A percentile compares a stretch with the other conserved stretches of the same genome.
Conservation (phyloP, 148 eudicot species). For the Beta vulgaris region DNA sequence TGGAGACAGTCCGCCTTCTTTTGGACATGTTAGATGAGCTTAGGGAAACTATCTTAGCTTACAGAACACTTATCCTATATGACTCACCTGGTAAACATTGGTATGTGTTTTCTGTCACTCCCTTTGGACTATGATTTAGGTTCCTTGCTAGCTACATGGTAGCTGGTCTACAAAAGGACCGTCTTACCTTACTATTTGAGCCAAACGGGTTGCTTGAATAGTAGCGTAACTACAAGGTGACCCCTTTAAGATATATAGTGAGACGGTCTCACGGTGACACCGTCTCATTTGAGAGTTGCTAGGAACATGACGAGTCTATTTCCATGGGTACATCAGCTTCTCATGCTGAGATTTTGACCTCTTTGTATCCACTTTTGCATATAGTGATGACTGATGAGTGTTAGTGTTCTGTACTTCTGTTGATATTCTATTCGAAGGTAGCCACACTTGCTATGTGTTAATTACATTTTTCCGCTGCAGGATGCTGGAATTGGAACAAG, state of each 20-base stretch:
- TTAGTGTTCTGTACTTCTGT: background rate
- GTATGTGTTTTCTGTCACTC: background rate
- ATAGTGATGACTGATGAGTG: background rate
- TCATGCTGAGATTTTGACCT: background rate
- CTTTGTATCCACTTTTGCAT: background rate
- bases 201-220: no score
- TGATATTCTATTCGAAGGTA: slow-evolving; percentile 1
- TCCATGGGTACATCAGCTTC: background rate
- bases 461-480: slow-evolving; percentile 41
- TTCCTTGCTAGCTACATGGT: background rate
- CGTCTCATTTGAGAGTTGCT: no score
- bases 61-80: background rate
- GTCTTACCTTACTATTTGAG: no score
- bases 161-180: no score
- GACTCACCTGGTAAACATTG: background rate
- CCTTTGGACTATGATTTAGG: background rate
- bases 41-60: background rate
- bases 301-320: no score
- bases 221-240: no score
- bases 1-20: background rate
- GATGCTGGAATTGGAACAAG: slow-evolving; percentile 99
- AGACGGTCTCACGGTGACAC: no score
- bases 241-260: no score
- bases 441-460: slow-evolving; percentile 9
- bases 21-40: background rate